phyloP scores from a whole-genome alignment of 148 eudicot species.

The Camellia granthamiana region DNA sequence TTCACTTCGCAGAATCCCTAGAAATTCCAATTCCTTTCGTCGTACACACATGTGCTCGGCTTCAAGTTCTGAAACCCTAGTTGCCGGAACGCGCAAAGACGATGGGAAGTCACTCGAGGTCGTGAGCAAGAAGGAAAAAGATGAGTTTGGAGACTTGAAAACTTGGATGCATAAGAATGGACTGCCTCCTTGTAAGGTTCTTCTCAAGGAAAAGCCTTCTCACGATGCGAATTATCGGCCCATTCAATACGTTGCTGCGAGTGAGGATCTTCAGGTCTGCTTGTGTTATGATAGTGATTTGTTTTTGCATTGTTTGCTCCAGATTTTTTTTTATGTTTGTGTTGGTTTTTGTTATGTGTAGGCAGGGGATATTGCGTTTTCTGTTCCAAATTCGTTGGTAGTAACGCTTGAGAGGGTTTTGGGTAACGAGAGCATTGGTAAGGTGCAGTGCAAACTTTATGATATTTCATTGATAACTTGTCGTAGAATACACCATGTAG shows the following conservation, averaged over 20 bases:
- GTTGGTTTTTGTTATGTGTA: slow-evolving; percentile 12
- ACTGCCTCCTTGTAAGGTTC: slow-evolving; percentile 67
- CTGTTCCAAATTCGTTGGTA: slow-evolving; percentile 78
- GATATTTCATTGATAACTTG: background rate
- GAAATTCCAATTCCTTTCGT: slow-evolving; percentile 16
- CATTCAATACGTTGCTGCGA: slow-evolving; percentile 91
- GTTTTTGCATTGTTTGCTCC: background rate
- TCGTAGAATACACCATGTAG: background rate
- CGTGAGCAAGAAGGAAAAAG: slow-evolving; percentile 30
- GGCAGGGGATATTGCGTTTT: slow-evolving; percentile 86
- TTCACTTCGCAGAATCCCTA: slow-evolving; percentile 12
- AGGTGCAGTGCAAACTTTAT: slow-evolving; percentile 20
- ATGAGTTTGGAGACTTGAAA: slow-evolving; percentile 56
- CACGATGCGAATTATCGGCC: slow-evolving; percentile 43
- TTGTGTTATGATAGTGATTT: background rate
- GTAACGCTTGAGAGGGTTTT: slow-evolving; percentile 93
- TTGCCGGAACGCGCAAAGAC: slow-evolving; percentile 25
- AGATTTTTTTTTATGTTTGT: background rate
- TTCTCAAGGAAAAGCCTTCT: slow-evolving; percentile 61
- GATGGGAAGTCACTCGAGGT: slow-evolving; percentile 27
- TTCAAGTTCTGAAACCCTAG: slow-evolving; percentile 43
- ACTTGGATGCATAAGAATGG: slow-evolving; percentile 90
- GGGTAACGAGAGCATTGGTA: slow-evolving; percentile 95
- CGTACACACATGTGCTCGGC: slow-evolving; percentile 28
- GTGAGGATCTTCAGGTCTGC: slow-evolving; percentile 70